A percentile compares a stretch with the other conserved stretches of the same genome.
These are phyloP conservation scores for Gentiana dahurica DNA, from an alignment of 257 asterid species.

Conservation along the genomic window DNA sequence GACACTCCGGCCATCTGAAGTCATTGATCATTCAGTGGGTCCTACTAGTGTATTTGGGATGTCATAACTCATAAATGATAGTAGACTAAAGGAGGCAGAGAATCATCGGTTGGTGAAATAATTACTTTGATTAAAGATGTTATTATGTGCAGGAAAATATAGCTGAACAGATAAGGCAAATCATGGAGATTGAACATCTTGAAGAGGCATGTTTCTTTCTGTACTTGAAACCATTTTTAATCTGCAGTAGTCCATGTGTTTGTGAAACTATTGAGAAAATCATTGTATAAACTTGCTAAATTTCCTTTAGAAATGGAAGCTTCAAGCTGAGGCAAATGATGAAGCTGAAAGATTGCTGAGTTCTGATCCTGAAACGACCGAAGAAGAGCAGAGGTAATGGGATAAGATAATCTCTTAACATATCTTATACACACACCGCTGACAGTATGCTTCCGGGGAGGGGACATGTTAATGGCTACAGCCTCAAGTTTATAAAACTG, in stretches of 20 bases:
- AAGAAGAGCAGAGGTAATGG: slow-evolving; percentile 53
- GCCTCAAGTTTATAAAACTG: no score
- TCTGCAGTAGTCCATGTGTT: no score
- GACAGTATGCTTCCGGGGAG: no score
- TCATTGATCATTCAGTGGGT: no score
- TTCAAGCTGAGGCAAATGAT: slow-evolving; percentile 91
- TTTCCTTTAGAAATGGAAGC: slow-evolving; percentile 68
- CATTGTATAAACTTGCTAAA: neutral
- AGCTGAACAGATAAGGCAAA: slow-evolving; percentile 77
- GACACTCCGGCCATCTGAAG: no score
- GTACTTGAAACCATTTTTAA: neutral
- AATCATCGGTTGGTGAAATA: no score
- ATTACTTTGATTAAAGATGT: neutral
- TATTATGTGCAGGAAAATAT: slow-evolving; percentile 62
- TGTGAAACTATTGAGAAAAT: no score
- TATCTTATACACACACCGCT: no score
- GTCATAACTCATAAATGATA: no score
- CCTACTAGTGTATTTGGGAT: no score
- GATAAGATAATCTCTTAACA: slow-evolving; percentile 15
- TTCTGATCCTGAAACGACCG: slow-evolving; percentile 48
- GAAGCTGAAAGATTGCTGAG: slow-evolving; percentile 89
- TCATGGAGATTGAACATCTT: slow-evolving; percentile 89
- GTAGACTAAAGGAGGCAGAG: no score
- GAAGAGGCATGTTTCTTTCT: slow-evolving; percentile 57
- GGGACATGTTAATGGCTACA: neutral